Evolutionary conservation across 2,329 filamentous ascomycete species (phyloP), one percentile per base, ranked within the genome.

Genomic region (Ambrosiella cleistominuta): DNA sequence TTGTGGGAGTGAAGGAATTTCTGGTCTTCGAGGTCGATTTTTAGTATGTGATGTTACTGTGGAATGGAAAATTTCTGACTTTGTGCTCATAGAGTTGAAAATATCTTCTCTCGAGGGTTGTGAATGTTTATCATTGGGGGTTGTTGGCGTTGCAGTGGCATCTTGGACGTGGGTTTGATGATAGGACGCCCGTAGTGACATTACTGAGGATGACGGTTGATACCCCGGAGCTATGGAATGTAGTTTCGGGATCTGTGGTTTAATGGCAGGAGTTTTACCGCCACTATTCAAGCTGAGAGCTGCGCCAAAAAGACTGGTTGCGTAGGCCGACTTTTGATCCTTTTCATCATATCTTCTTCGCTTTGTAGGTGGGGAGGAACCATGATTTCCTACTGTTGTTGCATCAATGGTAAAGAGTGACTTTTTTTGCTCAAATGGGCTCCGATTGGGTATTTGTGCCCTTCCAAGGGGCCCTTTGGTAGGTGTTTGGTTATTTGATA

Each of bases 251-350:
- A 61, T 57, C 19, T 54, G 50, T n/a, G 52, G 59, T 13, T 42
- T 50, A 3, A 53, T 15, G 1, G 49, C 35, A 9, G 45, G 17
- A 44, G n/a, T 53, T 8, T 35, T 39, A 12, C 51, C 7, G 13
- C 37, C 49, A 40, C 52, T 36, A 11, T 52, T 58, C 17, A 78
- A 66, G 4, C 67, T 70, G 53, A 78, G 63, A 3, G 71, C 65
- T 17, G 75, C 69, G 2, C 75, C 76, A 62, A 77, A 77, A 3
- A 79, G 65, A 62, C 70, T 75, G 61, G 74, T 72, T 4, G 75
- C 74, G 64, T 77, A 78, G 5, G 74, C 73, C 4, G 59, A 59
- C 65, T 71, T 63, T 74, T 77, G 64, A 68, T 74, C 19, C 19
- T 27, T 56, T 8, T 53, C 49, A 4, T 56, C 35, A 35, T 66